These are phyloP conservation scores for Linderniella brevidens DNA, from an alignment of 257 asterid species.

Conservation along the genomic window DNA sequence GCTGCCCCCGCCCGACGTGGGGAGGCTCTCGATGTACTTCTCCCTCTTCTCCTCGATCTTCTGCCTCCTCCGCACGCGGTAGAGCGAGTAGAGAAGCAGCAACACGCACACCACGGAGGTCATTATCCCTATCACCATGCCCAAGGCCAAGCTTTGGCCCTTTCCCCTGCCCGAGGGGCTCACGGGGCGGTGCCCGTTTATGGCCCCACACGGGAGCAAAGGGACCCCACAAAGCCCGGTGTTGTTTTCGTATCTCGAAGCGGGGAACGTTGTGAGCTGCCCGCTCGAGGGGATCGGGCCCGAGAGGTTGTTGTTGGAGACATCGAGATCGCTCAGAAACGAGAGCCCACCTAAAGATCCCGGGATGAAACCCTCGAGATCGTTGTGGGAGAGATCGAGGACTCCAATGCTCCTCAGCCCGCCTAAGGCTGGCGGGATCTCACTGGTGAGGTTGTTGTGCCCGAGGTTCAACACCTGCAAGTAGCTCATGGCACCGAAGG, in stretches of 20 bases:
- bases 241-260: conserved; percentile 64
- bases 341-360: conserved; percentile 63
- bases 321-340: conserved; percentile 77
- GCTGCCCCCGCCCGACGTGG: conserved; percentile 75
- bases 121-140: conserved; percentile 66
- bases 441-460: conserved; percentile 53
- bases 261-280: conserved; percentile 75
- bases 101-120: conserved; percentile 32
- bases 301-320: conserved; percentile 67
- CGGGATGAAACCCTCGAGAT: conserved; percentile 55
- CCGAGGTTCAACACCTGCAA: conserved; percentile 75
- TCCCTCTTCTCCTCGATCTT: conserved; percentile 45
- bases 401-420: conserved; percentile 62
- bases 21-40: conserved; percentile 80
- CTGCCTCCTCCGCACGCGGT: conserved; percentile 25
- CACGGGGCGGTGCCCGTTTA: conserved; percentile 13
- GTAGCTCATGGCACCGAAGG: conserved; percentile 53
- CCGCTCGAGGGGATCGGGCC: conserved; percentile 73
- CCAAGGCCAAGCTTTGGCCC: conserved; percentile 39
- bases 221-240: conserved; percentile 91
- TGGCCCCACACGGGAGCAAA: conserved; percentile 36
- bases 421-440: conserved; percentile 58
- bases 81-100: conserved; percentile 48
- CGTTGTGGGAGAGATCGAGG: conserved; percentile 74
- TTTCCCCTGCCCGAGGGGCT: conserved; percentile 15